Percentiles rank a stretch among this genome's conserved stretches.
Conservation (phyloP, 805 yeast genomes). For the Candida manassasensis region DNA sequence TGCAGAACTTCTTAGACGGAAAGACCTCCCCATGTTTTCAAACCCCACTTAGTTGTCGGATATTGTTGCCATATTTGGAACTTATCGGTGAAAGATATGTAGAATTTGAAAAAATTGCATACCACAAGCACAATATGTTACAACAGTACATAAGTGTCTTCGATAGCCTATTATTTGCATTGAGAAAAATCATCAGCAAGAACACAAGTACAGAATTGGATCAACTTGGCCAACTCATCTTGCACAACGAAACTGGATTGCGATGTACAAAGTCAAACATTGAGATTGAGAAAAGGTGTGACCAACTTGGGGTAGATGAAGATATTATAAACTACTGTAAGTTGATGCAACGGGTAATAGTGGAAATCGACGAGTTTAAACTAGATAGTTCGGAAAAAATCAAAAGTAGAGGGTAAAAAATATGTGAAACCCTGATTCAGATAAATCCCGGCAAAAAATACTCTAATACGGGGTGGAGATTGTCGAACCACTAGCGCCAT, state of each 20-base stretch:
- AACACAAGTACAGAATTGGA: not conserved
- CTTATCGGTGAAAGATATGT: not conserved
- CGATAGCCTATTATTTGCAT: constrained; percentile 37
- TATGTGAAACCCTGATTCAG: not conserved
- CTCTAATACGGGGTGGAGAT: too few species aligned
- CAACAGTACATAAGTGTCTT: constrained; percentile 10
- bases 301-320: not conserved
- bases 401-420: not conserved
- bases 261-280: not conserved
- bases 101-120: not conserved
- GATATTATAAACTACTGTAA: not conserved
- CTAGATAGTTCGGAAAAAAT: not conserved
- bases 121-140: not conserved
- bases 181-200: constrained; percentile 28
- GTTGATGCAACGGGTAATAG: not conserved
- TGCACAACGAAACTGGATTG: not conserved
- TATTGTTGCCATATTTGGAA: constrained; percentile 1
- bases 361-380: not conserved
- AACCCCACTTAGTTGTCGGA: constrained; percentile 1
- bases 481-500: too few species aligned
- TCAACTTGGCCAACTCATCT: not conserved
- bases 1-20: not conserved
- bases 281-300: not conserved
- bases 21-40: not conserved
- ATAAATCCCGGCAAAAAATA: too few species aligned